Conservation (phyloP, 2,329 filamentous ascomycete species). For the Hortaea werneckii region DNA sequence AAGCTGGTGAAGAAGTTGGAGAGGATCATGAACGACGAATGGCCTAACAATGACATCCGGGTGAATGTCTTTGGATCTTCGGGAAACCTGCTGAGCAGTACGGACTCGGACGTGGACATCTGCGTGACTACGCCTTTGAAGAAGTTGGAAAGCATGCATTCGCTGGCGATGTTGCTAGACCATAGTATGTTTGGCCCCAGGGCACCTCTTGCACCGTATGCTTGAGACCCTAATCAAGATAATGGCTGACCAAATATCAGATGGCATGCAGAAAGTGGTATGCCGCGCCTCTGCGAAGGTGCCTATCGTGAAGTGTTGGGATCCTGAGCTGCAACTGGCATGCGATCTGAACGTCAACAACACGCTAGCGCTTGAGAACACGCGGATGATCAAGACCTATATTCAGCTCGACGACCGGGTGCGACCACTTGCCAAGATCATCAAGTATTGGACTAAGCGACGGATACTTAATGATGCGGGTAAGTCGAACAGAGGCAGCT, state of each 20-base stretch:
- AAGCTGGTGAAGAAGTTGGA: conserved; percentile 80
- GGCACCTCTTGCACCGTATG: neutral
- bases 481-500: conserved; percentile 39
- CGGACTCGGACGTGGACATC: conserved; percentile 95
- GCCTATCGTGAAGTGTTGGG: conserved; percentile 97
- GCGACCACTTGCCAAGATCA: conserved; percentile 84
- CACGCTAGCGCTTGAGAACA: conserved; percentile 87
- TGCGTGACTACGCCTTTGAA: conserved; percentile 91
- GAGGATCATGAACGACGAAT: conserved; percentile 76
- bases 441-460: conserved; percentile 94
- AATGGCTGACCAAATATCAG: conserved; percentile 37
- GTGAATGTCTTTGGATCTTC: conserved; percentile 98
- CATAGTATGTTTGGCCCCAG: conserved; percentile 53
- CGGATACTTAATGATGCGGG: conserved; percentile 93
- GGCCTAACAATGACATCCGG: conserved; percentile 81
- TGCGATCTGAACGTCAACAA: conserved; percentile 99
- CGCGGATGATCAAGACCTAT: conserved; percentile 94
- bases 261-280: conserved; percentile 92
- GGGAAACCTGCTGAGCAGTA: conserved; percentile 86
- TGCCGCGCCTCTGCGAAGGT: conserved; percentile 94
- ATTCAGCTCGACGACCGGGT: conserved; percentile 87
- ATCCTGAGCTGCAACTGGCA: conserved; percentile 77
- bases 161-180: conserved; percentile 75
- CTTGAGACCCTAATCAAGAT: neutral
- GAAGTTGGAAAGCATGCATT: conserved; percentile 79